A percentile compares a stretch with the other conserved stretches of the same genome.
Conservation (phyloP, 2,329 filamentous ascomycete genomes). For the Cladophialophora carrionii region DNA sequence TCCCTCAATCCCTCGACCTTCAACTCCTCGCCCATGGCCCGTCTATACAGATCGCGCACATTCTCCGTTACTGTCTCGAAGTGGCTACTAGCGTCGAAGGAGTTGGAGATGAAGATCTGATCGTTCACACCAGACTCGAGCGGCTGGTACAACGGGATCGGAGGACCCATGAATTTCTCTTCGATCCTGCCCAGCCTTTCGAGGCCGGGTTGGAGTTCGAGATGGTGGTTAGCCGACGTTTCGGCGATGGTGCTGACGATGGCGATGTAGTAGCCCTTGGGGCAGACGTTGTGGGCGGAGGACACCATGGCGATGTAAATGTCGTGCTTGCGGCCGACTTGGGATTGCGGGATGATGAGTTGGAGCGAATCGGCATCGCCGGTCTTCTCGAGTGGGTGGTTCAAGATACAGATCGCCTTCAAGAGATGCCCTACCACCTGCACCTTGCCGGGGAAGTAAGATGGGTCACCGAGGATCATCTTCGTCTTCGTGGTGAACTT, state of each 20-base stretch:
- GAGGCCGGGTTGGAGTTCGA: constrained; percentile 89
- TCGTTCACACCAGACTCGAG: constrained; percentile 78
- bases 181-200: constrained; percentile 91
- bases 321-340: constrained; percentile 95
- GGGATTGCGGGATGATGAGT: constrained; percentile 96
- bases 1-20: constrained; percentile 86
- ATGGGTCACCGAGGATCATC: constrained; percentile 94
- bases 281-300: constrained; percentile 95
- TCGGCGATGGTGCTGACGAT: constrained; percentile 98
- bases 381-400: constrained; percentile 90
- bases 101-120: constrained; percentile 97
- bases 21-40: constrained; percentile 80
- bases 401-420: constrained; percentile 95
- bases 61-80: constrained; percentile 95
- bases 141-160: constrained; percentile 93
- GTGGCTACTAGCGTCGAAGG: constrained; percentile 96
- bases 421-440: constrained; percentile 86
- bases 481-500: constrained; percentile 95
- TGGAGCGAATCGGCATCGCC: constrained; percentile 87
- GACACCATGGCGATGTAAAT: constrained; percentile 97
- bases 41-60: constrained; percentile 88
- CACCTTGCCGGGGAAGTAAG: constrained; percentile 91
- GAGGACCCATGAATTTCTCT: constrained; percentile 93
- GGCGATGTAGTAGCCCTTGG: constrained; percentile 98
- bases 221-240: constrained; percentile 86